Evolutionary conservation across 345 rosid genomes (phyloP).

Genomic region (Citrus reticulata): DNA sequence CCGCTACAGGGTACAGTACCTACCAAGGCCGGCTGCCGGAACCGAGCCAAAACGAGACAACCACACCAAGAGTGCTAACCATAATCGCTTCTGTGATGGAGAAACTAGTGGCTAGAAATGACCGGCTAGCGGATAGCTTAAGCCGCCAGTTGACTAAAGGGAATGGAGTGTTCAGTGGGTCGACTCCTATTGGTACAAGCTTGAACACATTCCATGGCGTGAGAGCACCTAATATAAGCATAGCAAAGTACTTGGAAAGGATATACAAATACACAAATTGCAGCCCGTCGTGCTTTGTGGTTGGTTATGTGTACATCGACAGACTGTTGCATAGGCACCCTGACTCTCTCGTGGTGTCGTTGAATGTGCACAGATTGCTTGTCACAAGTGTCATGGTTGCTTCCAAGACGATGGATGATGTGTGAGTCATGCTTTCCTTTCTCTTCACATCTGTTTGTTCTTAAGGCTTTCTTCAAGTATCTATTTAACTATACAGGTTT

Average conservation of each 20-base stretch:
- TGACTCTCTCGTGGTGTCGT: slow-evolving; percentile 60
- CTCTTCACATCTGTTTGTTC: not conserved
- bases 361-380: slow-evolving; percentile 79
- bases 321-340: slow-evolving; percentile 70
- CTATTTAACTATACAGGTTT: not conserved
- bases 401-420: slow-evolving; percentile 86
- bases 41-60: slow-evolving; percentile 31
- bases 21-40: slow-evolving; percentile 25
- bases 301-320: slow-evolving; percentile 77
- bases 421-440: slow-evolving; percentile 45
- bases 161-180: slow-evolving; percentile 8
- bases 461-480: not conserved
- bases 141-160: slow-evolving; percentile 9
- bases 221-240: slow-evolving; percentile 73
- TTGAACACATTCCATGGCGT: slow-evolving; percentile 74
- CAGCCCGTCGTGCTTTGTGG: slow-evolving; percentile 88
- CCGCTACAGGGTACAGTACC: slow-evolving; percentile 20
- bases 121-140: slow-evolving; percentile 40
- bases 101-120: slow-evolving; percentile 76
- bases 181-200: slow-evolving; percentile 41
- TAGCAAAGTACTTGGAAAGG: slow-evolving; percentile 79
- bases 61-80: slow-evolving; percentile 65
- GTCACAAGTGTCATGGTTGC: slow-evolving; percentile 88
- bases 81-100: slow-evolving; percentile 59
- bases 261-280: slow-evolving; percentile 77